phyloP scores from a whole-genome alignment of 2,329 filamentous ascomycete genomes.

The Colletotrichum cereale region DNA sequence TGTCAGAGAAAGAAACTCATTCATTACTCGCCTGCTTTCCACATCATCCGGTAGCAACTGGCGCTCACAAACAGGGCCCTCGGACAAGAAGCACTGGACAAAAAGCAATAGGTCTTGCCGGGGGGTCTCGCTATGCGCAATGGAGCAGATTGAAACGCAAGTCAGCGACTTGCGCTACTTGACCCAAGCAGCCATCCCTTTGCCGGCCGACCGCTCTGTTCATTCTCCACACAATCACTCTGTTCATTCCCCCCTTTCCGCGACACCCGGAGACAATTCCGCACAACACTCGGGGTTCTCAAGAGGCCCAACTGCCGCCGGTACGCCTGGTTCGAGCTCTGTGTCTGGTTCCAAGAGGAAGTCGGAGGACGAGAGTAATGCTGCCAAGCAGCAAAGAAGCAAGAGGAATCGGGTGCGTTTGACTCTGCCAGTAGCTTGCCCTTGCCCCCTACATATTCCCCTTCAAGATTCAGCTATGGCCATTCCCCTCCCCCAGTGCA shows the following conservation, averaged over 20 bases:
- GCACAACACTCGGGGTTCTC: constrained; percentile 46
- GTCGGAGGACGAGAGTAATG: constrained; percentile 56
- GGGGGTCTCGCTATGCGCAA: constrained; percentile 45
- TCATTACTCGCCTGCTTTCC: constrained; percentile 34
- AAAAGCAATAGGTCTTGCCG: constrained; percentile 13
- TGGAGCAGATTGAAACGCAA: constrained; percentile 68
- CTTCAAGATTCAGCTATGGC: not conserved
- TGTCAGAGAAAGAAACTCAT: constrained; percentile 22
- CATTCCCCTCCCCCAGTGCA: constrained; percentile 4
- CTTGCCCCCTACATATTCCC: constrained; percentile 9
- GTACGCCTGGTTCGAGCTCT: constrained; percentile 29
- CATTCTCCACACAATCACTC: constrained; percentile 46
- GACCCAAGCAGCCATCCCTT: constrained; percentile 53
- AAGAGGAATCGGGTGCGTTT: constrained; percentile 70
- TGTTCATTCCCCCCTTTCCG: constrained; percentile 48
- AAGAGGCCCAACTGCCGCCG: constrained; percentile 30
- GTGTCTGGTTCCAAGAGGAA: constrained; percentile 49
- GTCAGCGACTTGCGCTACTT: constrained; percentile 67
- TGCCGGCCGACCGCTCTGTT: constrained; percentile 42
- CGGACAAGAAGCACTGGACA: not conserved
- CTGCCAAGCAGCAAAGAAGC: constrained; percentile 66
- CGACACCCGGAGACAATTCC: constrained; percentile 63
- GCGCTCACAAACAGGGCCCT: constrained; percentile 14
- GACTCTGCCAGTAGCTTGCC: constrained; percentile 10
- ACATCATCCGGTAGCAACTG: constrained; percentile 6